These are phyloP conservation scores for Canariomyces notabilis DNA, from an alignment of 2,329 filamentous ascomycete genomes.

Conservation along the genomic window DNA sequence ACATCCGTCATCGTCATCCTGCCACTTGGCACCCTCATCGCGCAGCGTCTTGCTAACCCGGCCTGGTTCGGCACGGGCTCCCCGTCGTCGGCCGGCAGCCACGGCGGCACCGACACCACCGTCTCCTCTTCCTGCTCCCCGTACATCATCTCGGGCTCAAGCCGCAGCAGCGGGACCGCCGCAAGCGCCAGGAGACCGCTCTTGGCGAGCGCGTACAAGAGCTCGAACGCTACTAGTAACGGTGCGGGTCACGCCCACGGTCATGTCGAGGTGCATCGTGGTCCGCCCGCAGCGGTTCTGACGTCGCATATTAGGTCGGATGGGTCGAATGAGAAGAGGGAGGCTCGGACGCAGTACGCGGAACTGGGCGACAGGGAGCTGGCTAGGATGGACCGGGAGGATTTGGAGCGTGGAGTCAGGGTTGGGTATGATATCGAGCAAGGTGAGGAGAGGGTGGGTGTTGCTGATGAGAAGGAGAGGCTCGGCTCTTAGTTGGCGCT, in stretches of 20 bases:
- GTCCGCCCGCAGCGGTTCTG: background rate
- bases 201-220: slow-evolving; percentile 2
- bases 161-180: background rate
- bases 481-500: slow-evolving; percentile 10
- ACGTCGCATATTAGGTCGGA: slow-evolving; percentile 10
- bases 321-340: background rate
- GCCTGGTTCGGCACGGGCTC: slow-evolving; percentile 22
- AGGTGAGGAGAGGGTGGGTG: slow-evolving; percentile 10
- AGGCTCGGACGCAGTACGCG: background rate
- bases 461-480: background rate
- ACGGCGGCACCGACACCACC: background rate
- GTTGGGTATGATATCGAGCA: slow-evolving; percentile 12
- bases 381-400: slow-evolving; percentile 19
- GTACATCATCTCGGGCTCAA: background rate
- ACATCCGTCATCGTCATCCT: slow-evolving; percentile 48
- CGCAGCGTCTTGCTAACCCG: slow-evolving; percentile 39
- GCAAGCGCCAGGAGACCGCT: slow-evolving; percentile 8
- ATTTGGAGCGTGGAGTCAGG: slow-evolving; percentile 7
- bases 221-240: too few species aligned
- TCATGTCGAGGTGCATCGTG: background rate
- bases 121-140: background rate
- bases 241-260: background rate
- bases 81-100: background rate
- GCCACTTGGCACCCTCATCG: slow-evolving; percentile 48
- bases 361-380: slow-evolving; percentile 24